Evolutionary conservation across 768 basidiomycete species (phyloP).

Genomic region (Phlebiopsis flavidoalba): DNA sequence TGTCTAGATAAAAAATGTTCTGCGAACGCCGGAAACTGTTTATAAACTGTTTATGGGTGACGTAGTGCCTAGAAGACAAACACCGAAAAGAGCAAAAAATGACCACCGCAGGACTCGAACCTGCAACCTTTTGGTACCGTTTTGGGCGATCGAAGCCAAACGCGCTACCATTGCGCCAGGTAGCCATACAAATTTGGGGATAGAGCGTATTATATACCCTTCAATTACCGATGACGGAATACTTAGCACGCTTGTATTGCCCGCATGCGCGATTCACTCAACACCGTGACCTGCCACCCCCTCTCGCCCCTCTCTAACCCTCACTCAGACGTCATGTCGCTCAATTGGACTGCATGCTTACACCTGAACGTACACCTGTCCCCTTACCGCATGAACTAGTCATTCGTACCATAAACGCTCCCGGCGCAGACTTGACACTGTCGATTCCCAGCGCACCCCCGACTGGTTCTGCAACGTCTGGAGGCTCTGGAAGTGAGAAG

Average conservation of each 20-base stretch:
- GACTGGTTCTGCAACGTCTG: slow-evolving; percentile 34
- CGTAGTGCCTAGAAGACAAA: no score
- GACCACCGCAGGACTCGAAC: slow-evolving; percentile 93
- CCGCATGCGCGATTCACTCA: no score
- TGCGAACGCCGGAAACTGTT: no score
- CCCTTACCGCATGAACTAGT: slow-evolving; percentile 60
- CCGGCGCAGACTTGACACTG: slow-evolving; percentile 55
- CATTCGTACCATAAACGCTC: slow-evolving; percentile 45
- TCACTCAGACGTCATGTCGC: slow-evolving; percentile 48
- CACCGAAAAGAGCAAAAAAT: not conserved
- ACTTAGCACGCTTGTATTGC: no score
- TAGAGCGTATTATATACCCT: no score
- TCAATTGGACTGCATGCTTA: slow-evolving; percentile 77
- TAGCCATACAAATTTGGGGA: slow-evolving; percentile 33
- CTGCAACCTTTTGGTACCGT: slow-evolving; percentile 89
- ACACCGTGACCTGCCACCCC: not conserved
- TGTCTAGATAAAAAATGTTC: no score
- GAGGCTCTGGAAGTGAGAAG: slow-evolving; percentile 49
- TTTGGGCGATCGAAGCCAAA: slow-evolving; percentile 82
- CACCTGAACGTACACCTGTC: slow-evolving; percentile 50
- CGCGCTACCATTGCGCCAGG: slow-evolving; percentile 91
- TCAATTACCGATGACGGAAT: no score
- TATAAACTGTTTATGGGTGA: no score
- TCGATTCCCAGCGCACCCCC: slow-evolving; percentile 47
- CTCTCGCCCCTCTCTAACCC: not conserved